phyloP scores from a whole-genome alignment of 177 flowering plant genomes.

The Vitis hybrid region DNA sequence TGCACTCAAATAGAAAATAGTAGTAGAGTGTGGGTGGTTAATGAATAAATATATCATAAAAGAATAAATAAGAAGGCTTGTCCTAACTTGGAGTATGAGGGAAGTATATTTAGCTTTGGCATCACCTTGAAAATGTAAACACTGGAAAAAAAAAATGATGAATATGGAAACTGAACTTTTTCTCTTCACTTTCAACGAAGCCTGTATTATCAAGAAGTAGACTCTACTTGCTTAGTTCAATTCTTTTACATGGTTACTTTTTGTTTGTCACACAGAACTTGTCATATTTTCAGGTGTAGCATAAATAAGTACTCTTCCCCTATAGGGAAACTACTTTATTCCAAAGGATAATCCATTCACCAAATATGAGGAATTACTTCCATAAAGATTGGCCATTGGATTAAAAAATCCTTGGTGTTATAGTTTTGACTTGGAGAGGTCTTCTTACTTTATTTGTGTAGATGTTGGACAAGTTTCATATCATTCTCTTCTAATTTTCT shows the following conservation, averaged over 20 bases:
- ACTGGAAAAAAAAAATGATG: too few species aligned
- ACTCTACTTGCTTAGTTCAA: background rate
- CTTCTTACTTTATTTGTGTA: slow-evolving; percentile 76
- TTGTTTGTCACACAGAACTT: slow-evolving; percentile 2
- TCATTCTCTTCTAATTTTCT: background rate
- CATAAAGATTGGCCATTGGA: slow-evolving; percentile 83
- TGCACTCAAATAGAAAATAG: too few species aligned
- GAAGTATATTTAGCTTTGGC: too few species aligned
- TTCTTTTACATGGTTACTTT: background rate
- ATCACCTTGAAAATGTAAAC: too few species aligned
- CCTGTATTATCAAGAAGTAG: background rate
- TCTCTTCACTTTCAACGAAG: too few species aligned
- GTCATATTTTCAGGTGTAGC: slow-evolving; percentile 38
- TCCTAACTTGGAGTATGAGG: too few species aligned
- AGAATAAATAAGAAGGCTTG: too few species aligned
- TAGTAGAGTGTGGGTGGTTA: too few species aligned
- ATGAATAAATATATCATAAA: too few species aligned
- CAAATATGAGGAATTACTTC: slow-evolving; percentile 44
- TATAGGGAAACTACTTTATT: slow-evolving; percentile 88
- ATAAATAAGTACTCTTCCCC: slow-evolving; percentile 44
- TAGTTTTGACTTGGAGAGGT: slow-evolving; percentile 78
- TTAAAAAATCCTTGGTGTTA: slow-evolving; percentile 91
- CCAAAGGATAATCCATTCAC: slow-evolving; percentile 70
- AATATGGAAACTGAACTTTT: too few species aligned
- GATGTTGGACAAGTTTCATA: slow-evolving; percentile 71